Conservation (phyloP, 2,329 filamentous ascomycete species). For the Zymoseptoria passerinii region DNA sequence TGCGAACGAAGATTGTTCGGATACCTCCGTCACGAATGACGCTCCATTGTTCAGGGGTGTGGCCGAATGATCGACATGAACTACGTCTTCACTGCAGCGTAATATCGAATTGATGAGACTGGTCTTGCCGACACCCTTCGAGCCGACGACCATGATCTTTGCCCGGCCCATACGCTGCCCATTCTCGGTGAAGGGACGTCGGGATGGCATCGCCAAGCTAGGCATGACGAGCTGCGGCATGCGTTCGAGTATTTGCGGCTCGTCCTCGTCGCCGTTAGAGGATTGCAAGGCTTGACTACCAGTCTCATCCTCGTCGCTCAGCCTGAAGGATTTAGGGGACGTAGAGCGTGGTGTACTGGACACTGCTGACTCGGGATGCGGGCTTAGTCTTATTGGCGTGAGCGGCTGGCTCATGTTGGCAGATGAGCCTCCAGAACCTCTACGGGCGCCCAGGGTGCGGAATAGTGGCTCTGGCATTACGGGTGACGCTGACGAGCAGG, state of each 20-base stretch:
- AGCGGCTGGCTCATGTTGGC: slow-evolving; percentile 33
- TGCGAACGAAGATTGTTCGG: slow-evolving; percentile 20
- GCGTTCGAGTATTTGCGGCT: slow-evolving; percentile 26
- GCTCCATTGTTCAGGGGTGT: slow-evolving; percentile 8
- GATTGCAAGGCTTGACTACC: slow-evolving; percentile 47
- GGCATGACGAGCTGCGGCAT: slow-evolving; percentile 91
- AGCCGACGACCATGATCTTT: slow-evolving; percentile 80
- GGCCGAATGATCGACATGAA: slow-evolving; percentile 67
- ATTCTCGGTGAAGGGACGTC: slow-evolving; percentile 79
- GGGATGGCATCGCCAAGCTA: slow-evolving; percentile 80
- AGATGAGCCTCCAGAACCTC: slow-evolving; percentile 22
- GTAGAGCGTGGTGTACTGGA: slow-evolving; percentile 53
- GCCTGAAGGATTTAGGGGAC: slow-evolving; percentile 50
- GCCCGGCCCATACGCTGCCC: slow-evolving; percentile 78
- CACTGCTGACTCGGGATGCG: slow-evolving; percentile 42
- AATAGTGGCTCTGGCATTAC: slow-evolving; percentile 20
- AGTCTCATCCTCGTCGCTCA: slow-evolving; percentile 52
- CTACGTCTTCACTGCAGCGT: slow-evolving; percentile 80
- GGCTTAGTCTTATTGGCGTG: slow-evolving; percentile 41
- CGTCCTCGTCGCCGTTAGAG: slow-evolving; percentile 50
- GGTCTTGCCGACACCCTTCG: slow-evolving; percentile 75
- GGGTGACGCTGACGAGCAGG: slow-evolving; percentile 12
- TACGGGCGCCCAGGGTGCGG: slow-evolving; percentile 17
- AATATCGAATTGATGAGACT: slow-evolving; percentile 82
- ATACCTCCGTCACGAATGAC: slow-evolving; percentile 12